Percentiles rank a stretch among this genome's conserved stretches.
Conservation (phyloP, 805 yeast genomes). For the Starmerella apicola region DNA sequence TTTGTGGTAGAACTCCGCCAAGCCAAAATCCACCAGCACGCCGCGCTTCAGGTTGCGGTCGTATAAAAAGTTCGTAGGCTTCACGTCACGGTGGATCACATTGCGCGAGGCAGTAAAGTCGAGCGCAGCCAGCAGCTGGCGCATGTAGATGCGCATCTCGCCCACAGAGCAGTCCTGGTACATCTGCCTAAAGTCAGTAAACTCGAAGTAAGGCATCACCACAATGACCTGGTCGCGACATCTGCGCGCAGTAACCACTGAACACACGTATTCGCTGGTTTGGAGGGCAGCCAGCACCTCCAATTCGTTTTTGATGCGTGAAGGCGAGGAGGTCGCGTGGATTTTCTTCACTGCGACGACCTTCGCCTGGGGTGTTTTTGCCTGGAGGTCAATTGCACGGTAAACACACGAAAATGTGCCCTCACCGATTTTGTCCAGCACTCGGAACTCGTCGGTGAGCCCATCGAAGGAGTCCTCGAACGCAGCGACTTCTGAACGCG, state of each 20-base stretch:
- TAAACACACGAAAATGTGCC: constrained; percentile 55
- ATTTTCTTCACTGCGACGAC: constrained; percentile 82
- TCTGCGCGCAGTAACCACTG: constrained; percentile 76
- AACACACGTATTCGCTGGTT: constrained; percentile 59
- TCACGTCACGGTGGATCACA: constrained; percentile 85
- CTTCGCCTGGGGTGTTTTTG: constrained; percentile 3
- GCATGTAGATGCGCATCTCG: constrained; percentile 72
- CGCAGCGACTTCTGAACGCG: constrained; percentile 27
- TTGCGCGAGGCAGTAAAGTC: constrained; percentile 61
- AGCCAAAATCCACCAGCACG: constrained; percentile 81
- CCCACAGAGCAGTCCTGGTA: constrained; percentile 65
- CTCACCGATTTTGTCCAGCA: constrained; percentile 52
- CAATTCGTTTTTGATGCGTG: constrained; percentile 78
- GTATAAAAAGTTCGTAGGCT: constrained; percentile 68
- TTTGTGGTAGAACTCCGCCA: constrained; percentile 50
- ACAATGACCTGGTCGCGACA: constrained; percentile 87
- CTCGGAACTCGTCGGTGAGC: constrained; percentile 36
- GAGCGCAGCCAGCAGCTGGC: constrained; percentile 65
- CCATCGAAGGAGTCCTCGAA: constrained; percentile 39
- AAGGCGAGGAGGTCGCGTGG: constrained; percentile 90
- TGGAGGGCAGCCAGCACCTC: constrained; percentile 40
- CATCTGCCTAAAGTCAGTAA: constrained; percentile 79
- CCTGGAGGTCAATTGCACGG: constrained; percentile 40
- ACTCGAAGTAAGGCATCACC: constrained; percentile 80
- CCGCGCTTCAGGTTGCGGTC: constrained; percentile 58